A percentile compares a stretch with the other conserved stretches of the same genome.
phyloP scores from a whole-genome alignment of 2,329 filamentous ascomycete genomes.

The Cladophialophora yegresii region DNA sequence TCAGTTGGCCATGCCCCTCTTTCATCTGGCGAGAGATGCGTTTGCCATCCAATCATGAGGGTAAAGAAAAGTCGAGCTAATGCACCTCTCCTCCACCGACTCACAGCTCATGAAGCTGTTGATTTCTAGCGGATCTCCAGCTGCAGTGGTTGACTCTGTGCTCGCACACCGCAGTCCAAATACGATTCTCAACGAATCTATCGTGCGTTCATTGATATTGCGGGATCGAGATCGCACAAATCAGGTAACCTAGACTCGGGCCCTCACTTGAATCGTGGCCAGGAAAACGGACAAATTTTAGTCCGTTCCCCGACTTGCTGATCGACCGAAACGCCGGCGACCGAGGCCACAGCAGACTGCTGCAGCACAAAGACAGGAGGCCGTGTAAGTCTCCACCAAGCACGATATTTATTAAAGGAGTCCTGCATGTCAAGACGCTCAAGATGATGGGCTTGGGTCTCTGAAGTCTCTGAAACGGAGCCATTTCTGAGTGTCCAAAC shows the following conservation, averaged over 20 bases:
- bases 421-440: neutral
- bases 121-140: neutral
- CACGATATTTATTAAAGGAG: neutral
- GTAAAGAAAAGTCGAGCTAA: conserved; percentile 6
- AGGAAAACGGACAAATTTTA: conserved; percentile 13
- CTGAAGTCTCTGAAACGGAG: neutral
- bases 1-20: conserved; percentile 9
- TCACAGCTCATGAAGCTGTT: conserved; percentile 10
- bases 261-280: neutral
- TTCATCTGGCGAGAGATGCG: neutral
- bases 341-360: neutral
- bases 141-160: neutral
- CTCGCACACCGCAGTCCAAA: neutral
- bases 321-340: conserved; percentile 4
- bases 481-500: neutral
- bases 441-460: neutral
- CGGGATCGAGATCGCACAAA: neutral
- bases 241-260: neutral
- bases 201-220: neutral
- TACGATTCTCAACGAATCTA: neutral
- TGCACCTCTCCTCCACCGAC: conserved; percentile 9
- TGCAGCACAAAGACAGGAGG: conserved; percentile 6
- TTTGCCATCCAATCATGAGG: conserved; percentile 9
- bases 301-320: conserved; percentile 12
- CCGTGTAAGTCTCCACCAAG: conserved; percentile 3